A percentile compares a stretch with the other conserved stretches of the same genome.
phyloP scores from a whole-genome alignment of 2,329 filamentous ascomycete genomes.

The Zymoseptoria tritici region DNA sequence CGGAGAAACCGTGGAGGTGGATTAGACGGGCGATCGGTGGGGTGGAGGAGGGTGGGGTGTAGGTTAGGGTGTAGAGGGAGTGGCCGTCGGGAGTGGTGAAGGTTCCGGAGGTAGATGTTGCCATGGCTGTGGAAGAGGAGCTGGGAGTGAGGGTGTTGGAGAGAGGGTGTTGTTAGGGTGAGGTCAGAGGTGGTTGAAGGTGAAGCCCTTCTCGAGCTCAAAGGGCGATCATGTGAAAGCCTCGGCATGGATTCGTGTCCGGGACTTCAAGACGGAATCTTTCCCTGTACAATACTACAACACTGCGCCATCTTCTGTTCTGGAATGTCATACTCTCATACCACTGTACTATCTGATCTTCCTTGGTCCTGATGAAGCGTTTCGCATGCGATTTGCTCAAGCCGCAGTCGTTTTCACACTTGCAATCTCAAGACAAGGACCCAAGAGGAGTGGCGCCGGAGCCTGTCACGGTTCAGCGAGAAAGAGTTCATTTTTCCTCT shows the following conservation, averaged over 20 bases:
- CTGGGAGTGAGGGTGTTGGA: not conserved
- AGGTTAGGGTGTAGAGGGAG: conserved; percentile 55
- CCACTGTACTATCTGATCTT: no score
- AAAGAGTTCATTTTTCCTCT: no score
- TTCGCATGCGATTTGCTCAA: no score
- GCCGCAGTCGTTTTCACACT: no score
- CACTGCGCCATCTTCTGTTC: no score
- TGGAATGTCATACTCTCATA: no score
- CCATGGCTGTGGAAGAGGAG: not conserved
- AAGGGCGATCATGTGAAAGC: not conserved
- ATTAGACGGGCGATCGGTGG: conserved; percentile 66
- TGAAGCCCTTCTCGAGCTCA: not conserved
- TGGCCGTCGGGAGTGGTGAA: conserved; percentile 46
- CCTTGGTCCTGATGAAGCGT: no score
- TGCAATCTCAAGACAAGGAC: no score
- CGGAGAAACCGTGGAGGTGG: conserved; percentile 84
- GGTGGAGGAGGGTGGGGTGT: conserved; percentile 37
- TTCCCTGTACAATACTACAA: no score
- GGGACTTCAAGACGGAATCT: no score
- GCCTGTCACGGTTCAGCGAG: no score
- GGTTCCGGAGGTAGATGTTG: conserved; percentile 32
- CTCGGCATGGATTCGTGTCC: not conserved
- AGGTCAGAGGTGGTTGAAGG: not conserved
- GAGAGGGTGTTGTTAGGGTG: not conserved
- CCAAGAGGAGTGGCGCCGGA: no score